Percentiles rank a stretch among this genome's conserved stretches.
phyloP scores from a whole-genome alignment of 257 asterid genomes.

The Echites panduratus region DNA sequence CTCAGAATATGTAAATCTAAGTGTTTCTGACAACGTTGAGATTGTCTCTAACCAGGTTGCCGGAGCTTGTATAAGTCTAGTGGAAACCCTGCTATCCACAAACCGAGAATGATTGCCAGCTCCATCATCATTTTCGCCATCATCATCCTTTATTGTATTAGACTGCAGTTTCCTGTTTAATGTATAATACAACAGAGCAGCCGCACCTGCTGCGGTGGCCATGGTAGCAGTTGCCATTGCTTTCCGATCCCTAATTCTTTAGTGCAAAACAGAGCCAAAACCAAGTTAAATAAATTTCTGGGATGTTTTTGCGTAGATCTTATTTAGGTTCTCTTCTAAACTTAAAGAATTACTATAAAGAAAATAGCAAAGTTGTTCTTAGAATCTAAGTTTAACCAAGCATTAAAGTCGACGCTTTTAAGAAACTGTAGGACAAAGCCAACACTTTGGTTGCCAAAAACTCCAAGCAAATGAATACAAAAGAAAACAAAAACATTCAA shows the following conservation, averaged over 20 bases:
- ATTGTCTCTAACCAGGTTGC: conserved; percentile 98
- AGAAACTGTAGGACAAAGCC: not conserved
- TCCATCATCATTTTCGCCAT: conserved; percentile 54
- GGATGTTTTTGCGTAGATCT: not conserved
- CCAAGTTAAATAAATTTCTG: not conserved
- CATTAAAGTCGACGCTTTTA: not conserved
- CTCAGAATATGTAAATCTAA: conserved; percentile 93
- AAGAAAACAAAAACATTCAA: conserved; percentile 4
- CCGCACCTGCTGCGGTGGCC: conserved; percentile 99
- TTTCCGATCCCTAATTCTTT: conserved; percentile 36
- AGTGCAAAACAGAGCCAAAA: conserved; percentile 8
- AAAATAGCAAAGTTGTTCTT: not conserved
- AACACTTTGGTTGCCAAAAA: not conserved
- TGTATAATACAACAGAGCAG: conserved; percentile 89
- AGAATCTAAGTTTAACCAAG: not conserved
- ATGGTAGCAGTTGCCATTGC: conserved; percentile 97
- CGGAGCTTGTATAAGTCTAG: conserved; percentile 92
- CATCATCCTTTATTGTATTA: conserved; percentile 35
- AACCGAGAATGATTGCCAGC: conserved; percentile 37
- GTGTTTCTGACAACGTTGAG: conserved; percentile 91
- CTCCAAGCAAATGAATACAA: not conserved
- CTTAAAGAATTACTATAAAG: not conserved
- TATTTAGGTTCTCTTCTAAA: too few relatives aligned
- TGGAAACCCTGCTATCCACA: conserved; percentile 69
- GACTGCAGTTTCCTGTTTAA: conserved; percentile 66